Evolutionary conservation across 2,329 filamentous ascomycete genomes (phyloP).

Genomic region (Trichoderma arundinaceum): DNA sequence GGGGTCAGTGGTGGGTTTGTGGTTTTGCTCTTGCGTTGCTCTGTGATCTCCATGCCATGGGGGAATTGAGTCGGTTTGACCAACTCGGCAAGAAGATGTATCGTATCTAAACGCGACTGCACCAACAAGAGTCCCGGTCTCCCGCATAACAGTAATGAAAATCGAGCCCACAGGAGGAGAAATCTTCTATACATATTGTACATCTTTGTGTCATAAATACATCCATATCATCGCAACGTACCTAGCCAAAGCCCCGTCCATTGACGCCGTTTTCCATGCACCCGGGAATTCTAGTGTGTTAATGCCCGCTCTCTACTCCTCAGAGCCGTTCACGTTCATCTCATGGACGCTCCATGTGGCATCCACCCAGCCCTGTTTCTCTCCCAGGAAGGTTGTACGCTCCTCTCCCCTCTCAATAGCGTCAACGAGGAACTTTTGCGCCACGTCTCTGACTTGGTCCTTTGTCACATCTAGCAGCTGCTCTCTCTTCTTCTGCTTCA

Average conservation of each 20-base stretch:
- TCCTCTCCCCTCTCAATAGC: conserved; percentile 64
- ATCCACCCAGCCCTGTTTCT: conserved; percentile 81
- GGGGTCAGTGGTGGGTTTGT: conserved; percentile 5
- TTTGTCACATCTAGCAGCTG: conserved; percentile 84
- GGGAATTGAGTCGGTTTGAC: conserved; percentile 27
- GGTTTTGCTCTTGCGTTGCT: conserved; percentile 63
- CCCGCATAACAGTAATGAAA: background rate
- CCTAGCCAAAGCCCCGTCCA: conserved; percentile 5
- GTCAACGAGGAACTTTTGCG: conserved; percentile 80
- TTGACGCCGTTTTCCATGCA: conserved; percentile 21
- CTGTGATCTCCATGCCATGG: conserved; percentile 65
- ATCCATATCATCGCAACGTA: conserved; percentile 32
- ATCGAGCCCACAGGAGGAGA: conserved; percentile 30
- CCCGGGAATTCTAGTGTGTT: background rate
- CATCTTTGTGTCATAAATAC: conserved; percentile 36
- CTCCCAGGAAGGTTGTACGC: conserved; percentile 76
- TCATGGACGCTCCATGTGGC: conserved; percentile 75
- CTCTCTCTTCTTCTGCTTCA: conserved; percentile 84
- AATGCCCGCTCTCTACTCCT: conserved; percentile 36
- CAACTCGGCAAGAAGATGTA: conserved; percentile 62
- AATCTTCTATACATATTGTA: conserved; percentile 40
- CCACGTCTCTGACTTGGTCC: conserved; percentile 78
- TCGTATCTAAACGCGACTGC: conserved; percentile 65
- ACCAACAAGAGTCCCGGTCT: background rate
- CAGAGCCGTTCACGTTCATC: conserved; percentile 65